Conservation (phyloP, 345 rosid species). For the Eucalyptus decipiens region DNA sequence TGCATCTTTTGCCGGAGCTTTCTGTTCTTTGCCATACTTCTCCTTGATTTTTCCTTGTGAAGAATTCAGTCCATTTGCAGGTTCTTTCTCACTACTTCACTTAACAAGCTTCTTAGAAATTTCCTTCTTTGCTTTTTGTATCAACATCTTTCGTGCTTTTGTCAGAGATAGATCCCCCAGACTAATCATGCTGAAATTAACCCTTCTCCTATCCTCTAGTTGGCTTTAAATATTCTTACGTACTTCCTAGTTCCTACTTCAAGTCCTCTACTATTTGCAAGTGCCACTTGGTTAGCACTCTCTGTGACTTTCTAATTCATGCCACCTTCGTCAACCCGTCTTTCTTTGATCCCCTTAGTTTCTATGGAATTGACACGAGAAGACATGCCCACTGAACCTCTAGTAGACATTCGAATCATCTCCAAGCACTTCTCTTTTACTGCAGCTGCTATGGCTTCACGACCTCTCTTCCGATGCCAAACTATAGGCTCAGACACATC, state of each 20-base stretch:
- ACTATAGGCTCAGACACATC: neutral
- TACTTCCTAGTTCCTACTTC: neutral
- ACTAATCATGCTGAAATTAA: neutral
- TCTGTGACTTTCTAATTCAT: neutral
- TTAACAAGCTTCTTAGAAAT: conserved; percentile 12
- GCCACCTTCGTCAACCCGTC: neutral
- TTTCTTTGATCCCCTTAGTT: neutral
- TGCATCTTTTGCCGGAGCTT: neutral
- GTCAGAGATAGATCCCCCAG: conserved; percentile 2
- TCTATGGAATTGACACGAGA: neutral
- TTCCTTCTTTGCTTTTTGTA: conserved; percentile 17
- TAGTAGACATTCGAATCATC: neutral
- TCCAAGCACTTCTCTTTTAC: neutral
- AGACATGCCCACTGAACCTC: neutral
- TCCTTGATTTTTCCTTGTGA: neutral
- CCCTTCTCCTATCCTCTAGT: neutral
- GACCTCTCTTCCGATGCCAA: neutral
- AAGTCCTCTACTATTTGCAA: neutral
- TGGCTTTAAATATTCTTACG: neutral
- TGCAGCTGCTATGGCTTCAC: neutral
- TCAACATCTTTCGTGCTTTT: conserved; percentile 8
- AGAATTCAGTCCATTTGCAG: neutral
- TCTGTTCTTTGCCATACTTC: neutral
- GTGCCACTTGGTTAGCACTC: neutral
- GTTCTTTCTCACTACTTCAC: neutral